Conservation (phyloP, 2,329 filamentous ascomycete species). For the Pseudogymnoascus sp. region DNA sequence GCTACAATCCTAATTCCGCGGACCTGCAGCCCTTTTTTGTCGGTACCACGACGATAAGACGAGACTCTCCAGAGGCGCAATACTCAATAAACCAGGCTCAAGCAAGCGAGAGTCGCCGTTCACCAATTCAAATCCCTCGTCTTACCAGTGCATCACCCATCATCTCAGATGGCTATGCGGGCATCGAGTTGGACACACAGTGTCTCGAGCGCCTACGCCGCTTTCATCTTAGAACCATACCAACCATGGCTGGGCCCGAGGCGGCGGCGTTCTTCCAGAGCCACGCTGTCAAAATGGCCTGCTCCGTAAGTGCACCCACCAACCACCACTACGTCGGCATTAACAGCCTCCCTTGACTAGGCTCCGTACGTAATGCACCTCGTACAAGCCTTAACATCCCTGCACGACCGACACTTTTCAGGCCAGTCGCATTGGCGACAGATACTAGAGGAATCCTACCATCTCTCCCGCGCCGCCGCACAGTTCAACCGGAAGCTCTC, state of each 20-base stretch:
- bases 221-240: conserved; percentile 38
- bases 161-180: conserved; percentile 6
- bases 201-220: conserved; percentile 32
- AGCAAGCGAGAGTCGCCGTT: not conserved
- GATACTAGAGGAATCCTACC: conserved; percentile 35
- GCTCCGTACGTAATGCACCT: conserved; percentile 46
- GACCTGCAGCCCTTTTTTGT: conserved; percentile 30
- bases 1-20: conserved; percentile 32
- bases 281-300: conserved; percentile 33
- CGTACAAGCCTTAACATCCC: conserved; percentile 43
- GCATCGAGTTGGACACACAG: conserved; percentile 17
- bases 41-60: conserved; percentile 17
- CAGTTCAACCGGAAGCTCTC: conserved; percentile 42
- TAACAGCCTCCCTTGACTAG: conserved; percentile 10
- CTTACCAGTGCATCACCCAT: not conserved
- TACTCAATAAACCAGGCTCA: not conserved
- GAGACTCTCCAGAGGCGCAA: not conserved
- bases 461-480: conserved; percentile 41
- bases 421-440: conserved; percentile 17
- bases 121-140: not conserved
- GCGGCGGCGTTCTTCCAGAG: conserved; percentile 31
- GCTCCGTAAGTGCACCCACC: conserved; percentile 30
- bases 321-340: conserved; percentile 17
- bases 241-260: conserved; percentile 32
- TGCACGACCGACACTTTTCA: conserved; percentile 44